phyloP scores from a whole-genome alignment of 2,329 filamentous ascomycete genomes.

The Zelopaecilomyces penicillatus region DNA sequence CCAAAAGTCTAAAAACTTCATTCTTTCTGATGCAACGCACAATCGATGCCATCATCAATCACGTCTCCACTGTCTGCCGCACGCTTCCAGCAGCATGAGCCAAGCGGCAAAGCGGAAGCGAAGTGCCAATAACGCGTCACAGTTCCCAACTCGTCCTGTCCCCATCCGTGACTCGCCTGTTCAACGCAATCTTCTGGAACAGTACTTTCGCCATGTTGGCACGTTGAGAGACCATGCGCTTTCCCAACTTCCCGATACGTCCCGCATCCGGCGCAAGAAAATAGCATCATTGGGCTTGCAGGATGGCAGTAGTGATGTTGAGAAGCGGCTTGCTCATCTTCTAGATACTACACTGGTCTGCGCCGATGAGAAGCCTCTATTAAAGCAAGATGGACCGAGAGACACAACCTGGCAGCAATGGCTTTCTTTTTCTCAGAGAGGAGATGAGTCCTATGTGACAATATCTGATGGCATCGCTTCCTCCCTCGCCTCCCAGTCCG shows the following conservation, averaged over 20 bases:
- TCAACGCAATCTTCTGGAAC: slow-evolving; percentile 56
- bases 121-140: slow-evolving; percentile 15
- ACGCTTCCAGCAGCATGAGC: slow-evolving; percentile 15
- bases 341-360: slow-evolving; percentile 67
- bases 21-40: no score
- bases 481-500: slow-evolving; percentile 49
- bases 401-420: slow-evolving; percentile 47
- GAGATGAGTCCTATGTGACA: slow-evolving; percentile 49
- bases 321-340: slow-evolving; percentile 42
- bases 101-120: slow-evolving; percentile 20
- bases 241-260: slow-evolving; percentile 55
- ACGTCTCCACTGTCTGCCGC: background rate
- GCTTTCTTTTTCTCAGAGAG: slow-evolving; percentile 52
- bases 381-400: background rate
- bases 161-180: slow-evolving; percentile 14
- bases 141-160: background rate
- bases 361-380: slow-evolving; percentile 21
- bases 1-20: no score
- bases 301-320: slow-evolving; percentile 19
- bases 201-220: slow-evolving; percentile 58
- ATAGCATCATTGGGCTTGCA: slow-evolving; percentile 37
- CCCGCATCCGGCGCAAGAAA: slow-evolving; percentile 53
- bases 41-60: no score
- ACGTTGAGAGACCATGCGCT: slow-evolving; percentile 66
- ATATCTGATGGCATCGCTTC: slow-evolving; percentile 37